Evolutionary conservation across 2,329 filamentous ascomycete species (phyloP).

Genomic region (Mariannaea elegans): DNA sequence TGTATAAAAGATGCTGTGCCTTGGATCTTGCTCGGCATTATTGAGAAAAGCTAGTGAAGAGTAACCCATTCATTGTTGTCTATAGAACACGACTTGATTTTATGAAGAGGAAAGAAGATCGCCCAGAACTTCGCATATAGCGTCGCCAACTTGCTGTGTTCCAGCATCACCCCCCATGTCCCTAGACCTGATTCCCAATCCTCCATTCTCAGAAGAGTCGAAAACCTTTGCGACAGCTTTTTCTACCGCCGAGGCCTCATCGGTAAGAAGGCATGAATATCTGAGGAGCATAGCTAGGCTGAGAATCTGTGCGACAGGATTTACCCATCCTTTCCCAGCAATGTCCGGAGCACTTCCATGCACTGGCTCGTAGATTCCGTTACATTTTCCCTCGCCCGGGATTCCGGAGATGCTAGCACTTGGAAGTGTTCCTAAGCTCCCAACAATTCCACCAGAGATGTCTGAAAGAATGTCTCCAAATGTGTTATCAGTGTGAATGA

Average conservation of each 20-base stretch:
- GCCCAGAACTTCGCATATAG: slow-evolving; percentile 42
- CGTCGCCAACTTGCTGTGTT: slow-evolving; percentile 75
- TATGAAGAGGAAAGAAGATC: slow-evolving; percentile 4
- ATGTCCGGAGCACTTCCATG: slow-evolving; percentile 80
- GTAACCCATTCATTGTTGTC: not conserved
- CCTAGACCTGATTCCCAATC: slow-evolving; percentile 64
- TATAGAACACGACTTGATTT: not conserved
- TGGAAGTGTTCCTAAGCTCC: slow-evolving; percentile 55
- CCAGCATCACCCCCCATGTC: slow-evolving; percentile 72
- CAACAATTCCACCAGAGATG: slow-evolving; percentile 55
- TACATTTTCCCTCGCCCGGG: slow-evolving; percentile 53
- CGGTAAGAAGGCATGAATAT: slow-evolving; percentile 71
- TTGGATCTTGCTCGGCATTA: not conserved
- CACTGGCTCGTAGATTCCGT: slow-evolving; percentile 81
- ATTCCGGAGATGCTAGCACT: slow-evolving; percentile 56
- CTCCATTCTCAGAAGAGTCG: slow-evolving; percentile 56
- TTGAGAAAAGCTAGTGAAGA: too few relatives aligned
- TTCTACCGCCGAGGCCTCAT: slow-evolving; percentile 71
- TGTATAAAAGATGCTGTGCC: too few relatives aligned
- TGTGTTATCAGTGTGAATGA: slow-evolving; percentile 58
- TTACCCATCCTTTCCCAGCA: slow-evolving; percentile 75
- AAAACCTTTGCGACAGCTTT: slow-evolving; percentile 70
- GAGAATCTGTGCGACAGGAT: slow-evolving; percentile 76
- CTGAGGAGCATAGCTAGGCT: slow-evolving; percentile 79
- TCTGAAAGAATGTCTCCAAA: slow-evolving; percentile 59